These are phyloP conservation scores for Ophiocordyceps camponoti-saundersi DNA, from an alignment of 2,329 filamentous ascomycete genomes.

Conservation along the genomic window DNA sequence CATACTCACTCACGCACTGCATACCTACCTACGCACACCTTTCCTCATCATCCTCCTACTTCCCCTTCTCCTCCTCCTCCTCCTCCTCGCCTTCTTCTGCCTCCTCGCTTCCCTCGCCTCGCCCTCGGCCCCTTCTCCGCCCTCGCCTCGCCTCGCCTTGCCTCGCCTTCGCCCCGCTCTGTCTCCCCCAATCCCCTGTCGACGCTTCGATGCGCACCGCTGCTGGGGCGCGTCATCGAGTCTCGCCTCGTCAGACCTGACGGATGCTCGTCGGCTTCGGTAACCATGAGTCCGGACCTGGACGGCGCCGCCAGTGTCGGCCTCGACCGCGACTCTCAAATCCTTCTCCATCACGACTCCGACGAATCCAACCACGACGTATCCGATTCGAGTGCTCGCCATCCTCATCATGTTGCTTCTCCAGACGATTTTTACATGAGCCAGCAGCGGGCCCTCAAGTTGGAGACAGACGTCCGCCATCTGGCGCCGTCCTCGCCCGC, in stretches of 20 bases:
- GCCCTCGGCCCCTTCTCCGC: not conserved
- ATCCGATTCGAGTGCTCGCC: conserved; percentile 2
- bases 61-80: not conserved
- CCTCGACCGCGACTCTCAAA: conserved; percentile 2
- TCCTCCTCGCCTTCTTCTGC: not conserved
- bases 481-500: conserved; percentile 18
- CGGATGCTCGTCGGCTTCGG: conserved; percentile 23
- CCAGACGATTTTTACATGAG: conserved; percentile 36
- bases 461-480: not conserved
- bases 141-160: not conserved
- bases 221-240: conserved; percentile 24
- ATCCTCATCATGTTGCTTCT: conserved; percentile 21
- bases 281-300: conserved; percentile 13
- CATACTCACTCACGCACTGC: not conserved
- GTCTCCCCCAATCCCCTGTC: conserved; percentile 6
- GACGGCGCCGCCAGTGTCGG: conserved; percentile 10
- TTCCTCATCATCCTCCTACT: not conserved
- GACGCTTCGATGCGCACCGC: conserved; percentile 29
- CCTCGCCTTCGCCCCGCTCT: not conserved
- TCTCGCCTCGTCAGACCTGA: conserved; percentile 23
- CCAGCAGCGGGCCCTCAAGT: conserved; percentile 14
- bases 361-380: not conserved
- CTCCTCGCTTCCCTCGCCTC: not conserved
- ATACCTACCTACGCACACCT: not conserved
- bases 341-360: not conserved